Conservation (phyloP, 2,329 filamentous ascomycete species). For the Chaetomiaceae sp. region DNA sequence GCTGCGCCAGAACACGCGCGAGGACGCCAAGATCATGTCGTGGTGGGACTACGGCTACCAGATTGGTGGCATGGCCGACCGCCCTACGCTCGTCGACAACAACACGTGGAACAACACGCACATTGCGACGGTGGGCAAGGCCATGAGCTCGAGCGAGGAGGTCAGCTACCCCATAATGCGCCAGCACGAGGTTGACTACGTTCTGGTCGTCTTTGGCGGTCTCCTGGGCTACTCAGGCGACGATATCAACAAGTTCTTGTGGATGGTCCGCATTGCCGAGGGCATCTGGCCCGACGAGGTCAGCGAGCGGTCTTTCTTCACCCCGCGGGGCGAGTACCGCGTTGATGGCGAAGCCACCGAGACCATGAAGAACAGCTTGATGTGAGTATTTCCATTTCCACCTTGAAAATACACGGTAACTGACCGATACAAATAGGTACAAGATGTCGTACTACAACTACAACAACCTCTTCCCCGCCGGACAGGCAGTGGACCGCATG, state of each 20-base stretch:
- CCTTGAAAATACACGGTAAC: slow-evolving; percentile 17
- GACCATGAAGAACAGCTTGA: slow-evolving; percentile 98
- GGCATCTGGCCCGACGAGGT: slow-evolving; percentile 99
- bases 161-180: slow-evolving; percentile 98
- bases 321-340: slow-evolving; percentile 84
- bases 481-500: slow-evolving; percentile 87
- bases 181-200: slow-evolving; percentile 97
- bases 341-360: slow-evolving; percentile 91
- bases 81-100: slow-evolving; percentile 96
- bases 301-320: slow-evolving; percentile 96
- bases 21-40: slow-evolving; percentile 97
- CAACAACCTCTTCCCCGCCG: slow-evolving; percentile 81
- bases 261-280: slow-evolving; percentile 99
- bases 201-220: slow-evolving; percentile 94
- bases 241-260: slow-evolving; percentile 99
- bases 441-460: slow-evolving; percentile 99
- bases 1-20: slow-evolving; percentile 93
- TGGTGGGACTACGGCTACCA: slow-evolving; percentile 99
- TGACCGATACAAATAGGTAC: slow-evolving; percentile 63
- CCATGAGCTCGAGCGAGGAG: slow-evolving; percentile 95
- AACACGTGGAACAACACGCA: slow-evolving; percentile 99
- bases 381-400: slow-evolving; percentile 56
- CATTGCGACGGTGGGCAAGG: slow-evolving; percentile 97
- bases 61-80: slow-evolving; percentile 98
- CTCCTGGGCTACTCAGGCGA: slow-evolving; percentile 96